phyloP scores from a whole-genome alignment of 768 basidiomycete species.

The Mycena leptocephala region DNA sequence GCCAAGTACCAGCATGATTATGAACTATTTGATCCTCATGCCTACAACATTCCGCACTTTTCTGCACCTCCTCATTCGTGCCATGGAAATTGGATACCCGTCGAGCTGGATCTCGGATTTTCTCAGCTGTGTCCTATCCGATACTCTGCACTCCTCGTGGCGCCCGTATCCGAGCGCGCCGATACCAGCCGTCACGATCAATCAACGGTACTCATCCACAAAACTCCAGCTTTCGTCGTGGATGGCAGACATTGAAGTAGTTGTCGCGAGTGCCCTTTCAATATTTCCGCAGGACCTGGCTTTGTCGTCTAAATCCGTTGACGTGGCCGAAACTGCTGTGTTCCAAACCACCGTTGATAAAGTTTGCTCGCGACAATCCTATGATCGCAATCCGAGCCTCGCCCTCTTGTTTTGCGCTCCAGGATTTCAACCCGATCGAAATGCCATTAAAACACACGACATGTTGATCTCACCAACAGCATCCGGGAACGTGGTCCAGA shows the following conservation, averaged over 20 bases:
- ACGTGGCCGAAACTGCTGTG: not conserved
- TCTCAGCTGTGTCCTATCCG: no score
- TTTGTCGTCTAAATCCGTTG: not conserved
- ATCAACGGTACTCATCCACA: not conserved
- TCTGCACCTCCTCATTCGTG: no score
- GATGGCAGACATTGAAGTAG: conserved; percentile 10
- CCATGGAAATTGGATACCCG: not conserved
- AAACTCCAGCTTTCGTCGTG: conserved; percentile 8
- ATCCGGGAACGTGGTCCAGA: not conserved
- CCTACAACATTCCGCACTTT: conserved; percentile 1
- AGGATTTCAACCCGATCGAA: not conserved
- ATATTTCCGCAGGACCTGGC: not conserved
- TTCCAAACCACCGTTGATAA: not conserved
- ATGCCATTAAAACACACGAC: not conserved
- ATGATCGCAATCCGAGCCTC: not conserved
- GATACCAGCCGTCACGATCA: not conserved
- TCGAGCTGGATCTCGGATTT: not conserved
- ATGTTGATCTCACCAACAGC: not conserved
- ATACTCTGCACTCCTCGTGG: conserved; percentile 2
- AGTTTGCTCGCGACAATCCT: not conserved
- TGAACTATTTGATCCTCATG: not conserved
- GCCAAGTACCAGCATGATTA: not conserved
- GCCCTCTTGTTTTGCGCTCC: conserved; percentile 3
- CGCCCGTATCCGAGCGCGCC: not conserved
- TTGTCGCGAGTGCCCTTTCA: not conserved